Evolutionary conservation across 352 stramenopile genomes (phyloP).

Genomic region (Phytopythium ostracodes): DNA sequence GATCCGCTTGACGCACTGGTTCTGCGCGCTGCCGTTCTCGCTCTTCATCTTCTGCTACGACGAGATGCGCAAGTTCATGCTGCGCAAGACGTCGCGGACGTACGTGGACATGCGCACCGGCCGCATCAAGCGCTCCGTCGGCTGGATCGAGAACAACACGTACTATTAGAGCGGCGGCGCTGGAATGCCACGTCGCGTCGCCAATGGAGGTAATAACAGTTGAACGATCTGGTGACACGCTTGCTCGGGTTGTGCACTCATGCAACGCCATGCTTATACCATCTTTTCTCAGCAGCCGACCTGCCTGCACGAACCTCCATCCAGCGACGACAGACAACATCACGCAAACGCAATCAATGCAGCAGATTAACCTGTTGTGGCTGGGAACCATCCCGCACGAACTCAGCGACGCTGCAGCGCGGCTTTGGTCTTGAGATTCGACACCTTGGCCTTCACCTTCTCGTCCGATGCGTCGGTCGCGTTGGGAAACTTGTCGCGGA

Average conservation of each 20-base stretch:
- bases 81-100: constrained; percentile 62
- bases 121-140: constrained; percentile 46
- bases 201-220: background rate
- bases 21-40: constrained; percentile 79
- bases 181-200: too few species aligned
- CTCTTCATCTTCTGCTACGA: constrained; percentile 85
- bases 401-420: background rate
- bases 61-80: constrained; percentile 83
- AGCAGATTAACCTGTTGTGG: background rate
- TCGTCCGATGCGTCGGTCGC: constrained; percentile 1
- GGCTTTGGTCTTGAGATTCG: constrained; percentile 7
- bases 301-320: background rate
- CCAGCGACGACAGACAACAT: background rate
- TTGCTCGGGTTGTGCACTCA: background rate
- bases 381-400: too few species aligned
- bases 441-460: constrained; percentile 6
- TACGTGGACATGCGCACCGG: constrained; percentile 46
- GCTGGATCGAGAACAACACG: constrained; percentile 79
- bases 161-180: constrained; percentile 54
- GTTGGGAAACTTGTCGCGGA: constrained; percentile 1
- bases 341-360: background rate
- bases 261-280: background rate
- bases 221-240: background rate
- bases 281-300: background rate
- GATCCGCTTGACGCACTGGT: constrained; percentile 81